A percentile compares a stretch with the other conserved stretches of the same genome.
Evolutionary conservation across 805 yeast genomes (phyloP).

Genomic region (Cyberlindnera euphorbiae): DNA sequence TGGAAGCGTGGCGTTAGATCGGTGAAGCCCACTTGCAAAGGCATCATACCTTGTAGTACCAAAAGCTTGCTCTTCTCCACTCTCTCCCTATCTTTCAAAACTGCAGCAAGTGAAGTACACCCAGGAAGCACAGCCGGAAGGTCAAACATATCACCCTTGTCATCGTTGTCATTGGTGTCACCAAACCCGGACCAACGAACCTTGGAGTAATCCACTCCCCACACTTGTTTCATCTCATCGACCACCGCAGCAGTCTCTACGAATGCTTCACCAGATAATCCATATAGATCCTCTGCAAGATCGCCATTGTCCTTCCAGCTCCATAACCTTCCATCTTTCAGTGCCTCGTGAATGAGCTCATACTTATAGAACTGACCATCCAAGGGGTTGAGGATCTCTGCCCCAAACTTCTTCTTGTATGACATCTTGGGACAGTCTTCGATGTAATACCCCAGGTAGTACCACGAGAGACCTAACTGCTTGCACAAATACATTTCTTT

Average conservation of each 20-base stretch:
- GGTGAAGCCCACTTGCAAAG: not conserved
- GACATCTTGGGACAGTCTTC: slow-evolving; percentile 78
- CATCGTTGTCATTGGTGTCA: slow-evolving; percentile 4
- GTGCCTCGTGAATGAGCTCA: slow-evolving; percentile 12
- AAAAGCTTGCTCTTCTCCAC: not conserved
- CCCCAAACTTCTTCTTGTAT: slow-evolving; percentile 77
- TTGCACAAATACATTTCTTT: slow-evolving; percentile 58
- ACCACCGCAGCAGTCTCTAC: not conserved
- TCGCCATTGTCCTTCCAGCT: slow-evolving; percentile 2
- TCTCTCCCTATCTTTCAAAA: not conserved
- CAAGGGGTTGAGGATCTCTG: slow-evolving; percentile 58
- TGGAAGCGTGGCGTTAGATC: slow-evolving; percentile 4
- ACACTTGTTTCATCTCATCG: not conserved
- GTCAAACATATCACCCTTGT: slow-evolving; percentile 6
- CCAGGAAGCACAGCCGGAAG: slow-evolving; percentile 8
- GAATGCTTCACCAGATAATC: slow-evolving; percentile 3
- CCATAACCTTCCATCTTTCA: slow-evolving; percentile 22
- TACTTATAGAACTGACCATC: slow-evolving; percentile 38
- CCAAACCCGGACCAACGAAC: not conserved
- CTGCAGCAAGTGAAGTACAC: not conserved
- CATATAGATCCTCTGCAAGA: slow-evolving; percentile 6
- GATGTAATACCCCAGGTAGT: slow-evolving; percentile 78
- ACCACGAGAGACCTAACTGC: slow-evolving; percentile 41
- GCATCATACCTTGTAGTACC: not conserved
- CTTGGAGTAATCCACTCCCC: not conserved